Conservation (phyloP, 1,284 basidiomycete species). For the Mycena citricolor region DNA sequence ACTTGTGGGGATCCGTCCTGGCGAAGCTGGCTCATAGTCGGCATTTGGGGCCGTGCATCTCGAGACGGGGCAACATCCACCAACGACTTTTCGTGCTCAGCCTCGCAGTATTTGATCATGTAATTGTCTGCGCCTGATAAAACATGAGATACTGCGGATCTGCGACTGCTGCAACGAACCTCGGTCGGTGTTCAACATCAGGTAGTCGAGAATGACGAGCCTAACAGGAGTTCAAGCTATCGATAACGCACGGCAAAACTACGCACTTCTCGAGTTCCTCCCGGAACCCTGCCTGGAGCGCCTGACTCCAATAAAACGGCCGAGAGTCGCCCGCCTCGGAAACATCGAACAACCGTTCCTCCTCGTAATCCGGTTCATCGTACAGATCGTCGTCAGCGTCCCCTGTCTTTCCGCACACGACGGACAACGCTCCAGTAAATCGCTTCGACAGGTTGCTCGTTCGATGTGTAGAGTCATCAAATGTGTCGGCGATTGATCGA, state of each 20-base stretch:
- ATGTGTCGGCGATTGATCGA: slow-evolving; percentile 78
- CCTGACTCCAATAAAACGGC: slow-evolving; percentile 80
- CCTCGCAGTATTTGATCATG: slow-evolving; percentile 86
- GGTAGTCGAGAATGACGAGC: slow-evolving; percentile 83
- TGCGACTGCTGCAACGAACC: slow-evolving; percentile 26
- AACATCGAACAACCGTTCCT: slow-evolving; percentile 65
- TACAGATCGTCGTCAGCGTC: slow-evolving; percentile 60
- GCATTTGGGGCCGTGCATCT: slow-evolving; percentile 61
- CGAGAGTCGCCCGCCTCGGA: slow-evolving; percentile 53
- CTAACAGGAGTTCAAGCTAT: slow-evolving; percentile 36
- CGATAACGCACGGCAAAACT: background rate
- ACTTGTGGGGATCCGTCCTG: slow-evolving; percentile 33
- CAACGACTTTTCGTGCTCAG: slow-evolving; percentile 67
- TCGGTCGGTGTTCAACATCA: slow-evolving; percentile 87
- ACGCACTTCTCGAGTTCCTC: slow-evolving; percentile 85
- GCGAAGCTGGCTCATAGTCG: slow-evolving; percentile 66
- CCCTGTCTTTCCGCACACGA: slow-evolving; percentile 80
- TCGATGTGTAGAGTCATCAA: slow-evolving; percentile 77
- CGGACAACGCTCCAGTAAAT: slow-evolving; percentile 62
- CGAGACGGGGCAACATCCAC: slow-evolving; percentile 78
- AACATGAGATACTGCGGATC: slow-evolving; percentile 28
- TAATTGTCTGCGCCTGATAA: slow-evolving; percentile 66
- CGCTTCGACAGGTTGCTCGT: slow-evolving; percentile 64
- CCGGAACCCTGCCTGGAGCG: slow-evolving; percentile 76
- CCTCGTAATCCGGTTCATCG: slow-evolving; percentile 72